Evolutionary conservation across 495 filamentous ascomycete species (phyloP).

Genomic region (Podospora didyma): DNA sequence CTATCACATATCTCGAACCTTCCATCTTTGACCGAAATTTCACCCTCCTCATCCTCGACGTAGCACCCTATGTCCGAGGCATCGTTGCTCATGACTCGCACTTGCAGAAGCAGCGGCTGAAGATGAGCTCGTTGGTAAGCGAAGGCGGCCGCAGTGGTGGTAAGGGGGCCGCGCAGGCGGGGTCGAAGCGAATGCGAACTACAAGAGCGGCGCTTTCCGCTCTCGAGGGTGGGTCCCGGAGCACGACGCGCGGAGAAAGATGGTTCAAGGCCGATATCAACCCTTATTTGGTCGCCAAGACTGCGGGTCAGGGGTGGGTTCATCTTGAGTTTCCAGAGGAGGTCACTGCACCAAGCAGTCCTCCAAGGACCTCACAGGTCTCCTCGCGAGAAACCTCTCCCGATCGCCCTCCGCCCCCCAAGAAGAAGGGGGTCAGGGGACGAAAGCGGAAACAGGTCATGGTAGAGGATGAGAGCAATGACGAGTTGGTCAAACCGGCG

Average conservation of each 20-base stretch:
- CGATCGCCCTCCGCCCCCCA: neutral
- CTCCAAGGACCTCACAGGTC: neutral
- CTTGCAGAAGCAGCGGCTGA: slow-evolving; percentile 62
- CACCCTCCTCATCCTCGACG: slow-evolving; percentile 61
- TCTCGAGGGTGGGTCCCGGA: slow-evolving; percentile 72
- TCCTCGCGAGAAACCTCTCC: slow-evolving; percentile 5
- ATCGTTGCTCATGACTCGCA: slow-evolving; percentile 73
- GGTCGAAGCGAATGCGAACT: slow-evolving; percentile 63
- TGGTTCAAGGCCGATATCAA: slow-evolving; percentile 75
- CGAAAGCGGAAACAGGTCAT: slow-evolving; percentile 16
- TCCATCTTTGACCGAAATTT: slow-evolving; percentile 71
- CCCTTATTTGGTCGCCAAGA: slow-evolving; percentile 57
- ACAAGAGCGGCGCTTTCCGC: slow-evolving; percentile 80
- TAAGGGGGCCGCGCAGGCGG: slow-evolving; percentile 32
- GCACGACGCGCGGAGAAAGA: slow-evolving; percentile 65
- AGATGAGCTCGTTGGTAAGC: slow-evolving; percentile 58
- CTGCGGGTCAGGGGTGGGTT: slow-evolving; percentile 62
- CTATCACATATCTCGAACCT: slow-evolving; percentile 40
- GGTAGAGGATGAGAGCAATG: slow-evolving; percentile 13
- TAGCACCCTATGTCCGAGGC: slow-evolving; percentile 77
- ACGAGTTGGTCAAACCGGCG: slow-evolving; percentile 5
- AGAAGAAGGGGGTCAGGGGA: slow-evolving; percentile 3
- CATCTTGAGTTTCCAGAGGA: slow-evolving; percentile 30
- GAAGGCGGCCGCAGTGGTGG: slow-evolving; percentile 44
- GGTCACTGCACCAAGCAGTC: neutral